These are phyloP conservation scores for Monascus ruber DNA, from an alignment of 2,329 filamentous ascomycete genomes.

Conservation along the genomic window DNA sequence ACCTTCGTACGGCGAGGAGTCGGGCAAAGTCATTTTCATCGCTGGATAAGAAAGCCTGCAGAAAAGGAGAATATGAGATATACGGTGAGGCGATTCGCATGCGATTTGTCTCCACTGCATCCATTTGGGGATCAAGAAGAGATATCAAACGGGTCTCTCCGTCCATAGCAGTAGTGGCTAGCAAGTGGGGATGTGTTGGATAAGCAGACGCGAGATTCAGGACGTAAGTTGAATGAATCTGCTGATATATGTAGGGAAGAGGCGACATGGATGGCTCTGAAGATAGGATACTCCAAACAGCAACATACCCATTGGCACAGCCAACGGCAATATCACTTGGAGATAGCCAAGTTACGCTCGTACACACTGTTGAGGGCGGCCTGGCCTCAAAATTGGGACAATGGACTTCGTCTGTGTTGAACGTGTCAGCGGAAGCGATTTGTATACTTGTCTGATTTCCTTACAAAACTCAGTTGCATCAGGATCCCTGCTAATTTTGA, in stretches of 20 bases:
- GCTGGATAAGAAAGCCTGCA: conserved; percentile 41
- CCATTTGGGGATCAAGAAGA: conserved; percentile 35
- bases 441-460: conserved; percentile 2
- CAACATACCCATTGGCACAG: conserved; percentile 46
- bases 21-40: conserved; percentile 45
- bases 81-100: conserved; percentile 38
- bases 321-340: conserved; percentile 43
- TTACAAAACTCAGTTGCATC: conserved; percentile 22
- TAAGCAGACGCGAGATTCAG: conserved; percentile 37
- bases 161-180: conserved; percentile 43
- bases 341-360: conserved; percentile 47
- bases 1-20: conserved; percentile 40
- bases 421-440: background rate
- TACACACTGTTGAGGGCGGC: conserved; percentile 43
- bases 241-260: conserved; percentile 25
- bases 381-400: conserved; percentile 40
- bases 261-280: conserved; percentile 9
- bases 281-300: conserved; percentile 39
- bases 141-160: conserved; percentile 47
- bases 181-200: conserved; percentile 41
- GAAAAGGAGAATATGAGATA: conserved; percentile 45
- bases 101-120: conserved; percentile 36
- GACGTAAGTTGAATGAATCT: conserved; percentile 27
- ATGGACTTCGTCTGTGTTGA: conserved; percentile 29
- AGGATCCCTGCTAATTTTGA: conserved; percentile 25